phyloP scores from a whole-genome alignment of 306 rosid genomes.

The Carpinus viminea region DNA sequence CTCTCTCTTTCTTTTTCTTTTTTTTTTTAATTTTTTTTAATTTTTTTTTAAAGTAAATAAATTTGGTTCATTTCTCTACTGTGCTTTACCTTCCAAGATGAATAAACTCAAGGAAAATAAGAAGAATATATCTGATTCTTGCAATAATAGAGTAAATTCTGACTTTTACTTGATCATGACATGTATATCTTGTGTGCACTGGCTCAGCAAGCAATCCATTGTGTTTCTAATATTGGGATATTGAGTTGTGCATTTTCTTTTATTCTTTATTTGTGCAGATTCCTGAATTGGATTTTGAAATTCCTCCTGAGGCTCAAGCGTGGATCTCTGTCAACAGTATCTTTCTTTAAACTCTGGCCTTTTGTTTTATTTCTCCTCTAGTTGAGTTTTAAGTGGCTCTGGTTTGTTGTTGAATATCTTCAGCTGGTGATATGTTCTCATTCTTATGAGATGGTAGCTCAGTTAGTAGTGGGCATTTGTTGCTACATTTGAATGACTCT shows the following conservation, averaged over 20 bases:
- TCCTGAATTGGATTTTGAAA: constrained; percentile 90
- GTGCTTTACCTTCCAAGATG: background rate
- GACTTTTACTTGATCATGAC: background rate
- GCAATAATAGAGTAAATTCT: background rate
- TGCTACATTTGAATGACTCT: background rate
- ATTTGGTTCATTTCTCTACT: background rate
- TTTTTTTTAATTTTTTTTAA: too few relatives aligned
- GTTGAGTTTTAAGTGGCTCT: background rate
- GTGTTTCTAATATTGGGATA: constrained; percentile 6
- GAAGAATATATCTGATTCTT: background rate
- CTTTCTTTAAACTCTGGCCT: constrained; percentile 21
- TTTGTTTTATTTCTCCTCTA: constrained; percentile 12
- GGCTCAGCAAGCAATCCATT: background rate
- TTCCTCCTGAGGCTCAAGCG: constrained; percentile 96
- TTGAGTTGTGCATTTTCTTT: constrained; percentile 19
- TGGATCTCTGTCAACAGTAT: constrained; percentile 89
- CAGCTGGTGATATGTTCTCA: background rate
- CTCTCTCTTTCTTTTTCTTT: too few relatives aligned
- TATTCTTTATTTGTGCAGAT: constrained; percentile 54
- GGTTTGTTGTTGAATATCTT: constrained; percentile 6
- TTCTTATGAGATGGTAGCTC: background rate
- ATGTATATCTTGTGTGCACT: background rate
- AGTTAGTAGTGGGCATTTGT: background rate
- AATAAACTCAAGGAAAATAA: background rate
- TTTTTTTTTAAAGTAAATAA: too few relatives aligned